phyloP scores from a whole-genome alignment of 139 green algal genomes.

The Asterochloris sp. region DNA sequence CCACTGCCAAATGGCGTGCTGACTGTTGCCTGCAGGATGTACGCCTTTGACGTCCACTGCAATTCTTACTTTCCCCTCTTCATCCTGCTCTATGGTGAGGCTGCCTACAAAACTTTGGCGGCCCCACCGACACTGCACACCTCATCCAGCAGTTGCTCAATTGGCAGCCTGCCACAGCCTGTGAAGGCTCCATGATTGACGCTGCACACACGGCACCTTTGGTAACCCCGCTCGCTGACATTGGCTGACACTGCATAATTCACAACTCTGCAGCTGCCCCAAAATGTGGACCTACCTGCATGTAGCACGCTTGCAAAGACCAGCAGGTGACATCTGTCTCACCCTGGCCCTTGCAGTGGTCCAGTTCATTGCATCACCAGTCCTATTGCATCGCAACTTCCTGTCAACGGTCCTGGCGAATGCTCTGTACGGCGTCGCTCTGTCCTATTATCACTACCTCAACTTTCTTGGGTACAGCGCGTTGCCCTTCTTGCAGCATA shows the following conservation, averaged over 20 bases:
- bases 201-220: no score
- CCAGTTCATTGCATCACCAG: conserved; percentile 77
- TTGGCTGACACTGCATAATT: no score
- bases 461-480: conserved; percentile 93
- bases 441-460: conserved; percentile 93
- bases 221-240: no score
- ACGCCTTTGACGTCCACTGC: conserved; percentile 98
- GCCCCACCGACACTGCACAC: no score
- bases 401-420: conserved; percentile 58
- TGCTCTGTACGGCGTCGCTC: conserved; percentile 63
- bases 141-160: no score
- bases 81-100: conserved; percentile 75
- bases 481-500: conserved; percentile 83
- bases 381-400: conserved; percentile 66
- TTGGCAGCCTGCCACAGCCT: no score
- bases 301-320: no score
- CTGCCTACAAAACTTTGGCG: no score
- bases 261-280: no score
- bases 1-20: no score
- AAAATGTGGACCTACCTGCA: no score
- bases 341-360: conserved; percentile 42
- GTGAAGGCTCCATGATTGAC: no score
- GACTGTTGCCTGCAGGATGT: conserved; percentile 63
- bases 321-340: neutral
- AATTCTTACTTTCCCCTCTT: conserved; percentile 96